Conservation (phyloP, 495 filamentous ascomycete genomes). For the Evernia prunastri region DNA sequence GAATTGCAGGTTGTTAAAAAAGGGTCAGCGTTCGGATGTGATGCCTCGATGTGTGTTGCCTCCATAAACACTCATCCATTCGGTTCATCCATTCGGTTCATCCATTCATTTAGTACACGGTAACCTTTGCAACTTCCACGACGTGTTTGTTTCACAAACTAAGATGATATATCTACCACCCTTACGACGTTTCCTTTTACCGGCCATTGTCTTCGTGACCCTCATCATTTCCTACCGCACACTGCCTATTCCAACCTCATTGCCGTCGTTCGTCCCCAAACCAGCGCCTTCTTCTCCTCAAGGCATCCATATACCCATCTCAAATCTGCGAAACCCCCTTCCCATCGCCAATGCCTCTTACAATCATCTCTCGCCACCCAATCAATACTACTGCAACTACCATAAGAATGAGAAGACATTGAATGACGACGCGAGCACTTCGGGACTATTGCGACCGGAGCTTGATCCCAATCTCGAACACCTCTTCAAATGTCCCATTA, state of each 20-base stretch:
- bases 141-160: not conserved
- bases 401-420: slow-evolving; percentile 3
- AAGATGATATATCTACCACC: slow-evolving; percentile 33
- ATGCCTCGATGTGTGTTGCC: not conserved
- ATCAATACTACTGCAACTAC: slow-evolving; percentile 25
- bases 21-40: not conserved
- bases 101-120: not conserved
- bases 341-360: slow-evolving; percentile 23
- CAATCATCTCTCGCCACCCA: slow-evolving; percentile 28
- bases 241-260: slow-evolving; percentile 11
- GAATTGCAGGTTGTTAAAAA: not conserved
- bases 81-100: no score
- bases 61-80: slow-evolving; percentile 2
- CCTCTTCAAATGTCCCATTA: slow-evolving; percentile 29
- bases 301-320: slow-evolving; percentile 27
- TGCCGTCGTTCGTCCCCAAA: slow-evolving; percentile 24
- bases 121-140: not conserved
- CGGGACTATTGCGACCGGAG: slow-evolving; percentile 15
- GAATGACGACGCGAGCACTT: not conserved
- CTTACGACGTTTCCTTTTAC: slow-evolving; percentile 31
- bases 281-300: slow-evolving; percentile 19
- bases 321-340: slow-evolving; percentile 15
- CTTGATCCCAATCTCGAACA: slow-evolving; percentile 26
- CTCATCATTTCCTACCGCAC: slow-evolving; percentile 28
- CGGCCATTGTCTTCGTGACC: slow-evolving; percentile 27